Percentiles rank a stretch among this genome's conserved stretches.
These are phyloP conservation scores for Neofusicoccum umdonicola DNA, from an alignment of 2,329 filamentous ascomycete species.

Conservation along the genomic window DNA sequence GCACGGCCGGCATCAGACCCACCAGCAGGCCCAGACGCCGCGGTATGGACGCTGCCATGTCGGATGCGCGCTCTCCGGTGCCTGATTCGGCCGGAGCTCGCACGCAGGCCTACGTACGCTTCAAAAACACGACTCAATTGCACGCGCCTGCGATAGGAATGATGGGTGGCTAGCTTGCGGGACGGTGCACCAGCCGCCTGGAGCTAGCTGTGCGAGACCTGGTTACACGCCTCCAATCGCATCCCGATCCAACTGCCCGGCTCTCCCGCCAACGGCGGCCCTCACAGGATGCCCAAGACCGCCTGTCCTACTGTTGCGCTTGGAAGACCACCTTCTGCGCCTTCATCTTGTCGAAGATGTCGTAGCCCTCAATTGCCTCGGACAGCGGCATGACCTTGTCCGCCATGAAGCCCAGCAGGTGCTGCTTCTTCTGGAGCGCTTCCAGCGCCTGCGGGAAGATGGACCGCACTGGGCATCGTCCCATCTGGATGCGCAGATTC, in stretches of 20 bases:
- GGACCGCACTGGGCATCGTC: slow-evolving; percentile 50
- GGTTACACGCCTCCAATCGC: slow-evolving; percentile 16
- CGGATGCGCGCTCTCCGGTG: slow-evolving; percentile 6
- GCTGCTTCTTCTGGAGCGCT: slow-evolving; percentile 47
- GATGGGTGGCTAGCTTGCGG: not conserved
- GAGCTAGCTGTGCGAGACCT: slow-evolving; percentile 11
- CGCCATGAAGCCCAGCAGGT: slow-evolving; percentile 52
- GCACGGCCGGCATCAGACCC: slow-evolving; percentile 2
- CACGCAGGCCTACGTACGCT: not conserved
- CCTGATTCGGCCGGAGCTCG: slow-evolving; percentile 9
- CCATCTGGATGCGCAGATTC: slow-evolving; percentile 51
- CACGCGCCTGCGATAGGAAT: not conserved
- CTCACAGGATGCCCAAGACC: not conserved
- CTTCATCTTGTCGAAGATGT: slow-evolving; percentile 54
- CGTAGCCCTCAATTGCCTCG: slow-evolving; percentile 52
- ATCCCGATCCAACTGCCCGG: slow-evolving; percentile 2
- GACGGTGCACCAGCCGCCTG: not conserved
- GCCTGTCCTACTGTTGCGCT: slow-evolving; percentile 33
- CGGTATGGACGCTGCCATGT: not conserved
- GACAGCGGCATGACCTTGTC: slow-evolving; percentile 53
- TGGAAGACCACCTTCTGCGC: slow-evolving; percentile 54
- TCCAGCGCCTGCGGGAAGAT: slow-evolving; percentile 49
- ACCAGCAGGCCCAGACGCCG: not conserved
- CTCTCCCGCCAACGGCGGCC: not conserved
- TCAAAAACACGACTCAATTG: slow-evolving; percentile 10